Evolutionary conservation across 169 alveolate genomes (phyloP), one percentile per base, ranked within the genome.

Genomic region (Eimeria brunetti): DNA sequence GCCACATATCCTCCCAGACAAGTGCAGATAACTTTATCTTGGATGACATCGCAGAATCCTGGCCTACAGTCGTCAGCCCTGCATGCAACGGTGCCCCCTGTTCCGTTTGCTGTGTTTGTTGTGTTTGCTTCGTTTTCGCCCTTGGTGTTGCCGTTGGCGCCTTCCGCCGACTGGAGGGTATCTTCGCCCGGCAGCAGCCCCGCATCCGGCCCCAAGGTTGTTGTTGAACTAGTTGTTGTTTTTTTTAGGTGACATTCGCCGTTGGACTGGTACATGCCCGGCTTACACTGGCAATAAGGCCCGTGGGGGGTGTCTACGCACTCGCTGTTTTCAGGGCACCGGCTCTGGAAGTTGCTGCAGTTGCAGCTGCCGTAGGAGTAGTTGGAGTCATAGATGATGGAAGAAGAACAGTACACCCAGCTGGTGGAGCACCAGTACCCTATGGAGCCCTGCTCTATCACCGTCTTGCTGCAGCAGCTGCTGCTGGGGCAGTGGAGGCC

Each of bases 1-100:
- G 33, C 14, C 1, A 69, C 41, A 30, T 69, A 69, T 11, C 78
- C 78, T 11, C 78, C 78, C 8, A 69, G 3, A 33, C 78, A 69
- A 24, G 78, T 69, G 78, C 78, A 69, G 12, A 69, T 7, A 22
- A 69, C 7, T 69, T 69, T 69, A 30, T 30, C 6, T 22, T 69
- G 22, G 12, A 69, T 30, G 12, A 69, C 41, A 58, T 58, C 67
- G 8, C 67, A 58, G 67, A 58, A 58, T 1, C 80, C 85, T 16
- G 85, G 85, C 78, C 78, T 69, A 41, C 78, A 69, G 7, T 69
- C 78, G 41, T 69, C 78, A 22, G 27, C 67, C 27, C 4, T 58
- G 67, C 67, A 58, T 41, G 4, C 46, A 41, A 41, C 8, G 46
- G 46, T 41, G n/a, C n/a, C 53, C 84, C 53, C 53, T 73, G 84